Evolutionary conservation across 495 filamentous ascomycete species (phyloP).

Genomic region (Hypoxylon rickii): DNA sequence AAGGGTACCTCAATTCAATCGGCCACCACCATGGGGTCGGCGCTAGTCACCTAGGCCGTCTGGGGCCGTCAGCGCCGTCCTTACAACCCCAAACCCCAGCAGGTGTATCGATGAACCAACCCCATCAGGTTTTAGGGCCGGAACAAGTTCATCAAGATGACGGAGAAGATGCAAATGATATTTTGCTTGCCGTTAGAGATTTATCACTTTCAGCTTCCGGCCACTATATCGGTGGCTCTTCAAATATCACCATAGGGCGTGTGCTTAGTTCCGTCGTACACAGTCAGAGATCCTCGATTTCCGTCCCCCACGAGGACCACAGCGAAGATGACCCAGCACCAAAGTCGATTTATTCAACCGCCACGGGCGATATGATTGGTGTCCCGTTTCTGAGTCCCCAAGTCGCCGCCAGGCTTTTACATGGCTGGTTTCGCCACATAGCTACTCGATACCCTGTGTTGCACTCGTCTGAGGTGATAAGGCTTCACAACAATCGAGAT

Average conservation of each 20-base stretch:
- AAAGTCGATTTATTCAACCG: slow-evolving; percentile 33
- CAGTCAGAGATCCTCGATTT: slow-evolving; percentile 24
- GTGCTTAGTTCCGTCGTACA: slow-evolving; percentile 37
- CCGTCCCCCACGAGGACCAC: slow-evolving; percentile 14
- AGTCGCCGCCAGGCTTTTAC: slow-evolving; percentile 30
- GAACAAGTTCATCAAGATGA: slow-evolving; percentile 13
- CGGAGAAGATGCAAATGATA: slow-evolving; percentile 33
- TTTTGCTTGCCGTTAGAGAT: slow-evolving; percentile 33
- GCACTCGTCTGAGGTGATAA: slow-evolving; percentile 29
- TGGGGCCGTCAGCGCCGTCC: slow-evolving; percentile 12
- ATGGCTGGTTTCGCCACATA: slow-evolving; percentile 39
- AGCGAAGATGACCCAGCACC: slow-evolving; percentile 34
- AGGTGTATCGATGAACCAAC: slow-evolving; percentile 1
- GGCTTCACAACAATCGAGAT: slow-evolving; percentile 38
- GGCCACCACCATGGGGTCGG: slow-evolving; percentile 22
- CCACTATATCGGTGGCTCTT: slow-evolving; percentile 35
- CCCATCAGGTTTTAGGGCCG: not conserved
- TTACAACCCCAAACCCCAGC: slow-evolving; percentile 10
- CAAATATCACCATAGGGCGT: slow-evolving; percentile 37
- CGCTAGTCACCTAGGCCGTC: slow-evolving; percentile 25
- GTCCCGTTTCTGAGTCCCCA: slow-evolving; percentile 32
- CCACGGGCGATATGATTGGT: slow-evolving; percentile 27
- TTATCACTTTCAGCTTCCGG: slow-evolving; percentile 37
- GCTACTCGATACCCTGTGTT: slow-evolving; percentile 38
- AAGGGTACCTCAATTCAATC: slow-evolving; percentile 28